Evolutionary conservation across 345 rosid genomes (phyloP), one percentile per base, ranked within the genome.

Genomic region (Syzygium aqueum): DNA sequence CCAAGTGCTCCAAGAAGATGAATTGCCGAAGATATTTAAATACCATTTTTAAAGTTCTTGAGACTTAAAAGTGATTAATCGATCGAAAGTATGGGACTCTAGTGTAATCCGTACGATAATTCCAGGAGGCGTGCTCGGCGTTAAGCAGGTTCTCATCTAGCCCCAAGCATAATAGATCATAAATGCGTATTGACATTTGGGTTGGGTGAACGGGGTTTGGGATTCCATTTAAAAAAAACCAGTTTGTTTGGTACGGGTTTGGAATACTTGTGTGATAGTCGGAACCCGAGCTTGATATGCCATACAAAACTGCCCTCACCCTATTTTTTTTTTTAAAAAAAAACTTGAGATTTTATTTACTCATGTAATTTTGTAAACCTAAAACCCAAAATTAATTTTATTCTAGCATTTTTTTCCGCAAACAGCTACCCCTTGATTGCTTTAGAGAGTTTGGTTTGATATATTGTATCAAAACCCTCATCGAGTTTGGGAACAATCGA

Each of bases 171-270:
- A 5, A 5, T 25, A 23, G 61, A 56, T 56, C 61, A 8, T 22
- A 56, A 27, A 56, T 56, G n/a, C 13, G n/a, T 3, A 56, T 23
- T 56, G 61, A 56, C n/a, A 23, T 22, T 56, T 12, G 7, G 61
- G 61, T 23, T 3, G 6, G 1, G 61, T 10, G n/a, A 56, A 56
- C 13, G 0, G 61, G 61, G n/a, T 56, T 12, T 0, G 1, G 13
- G 25, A 56, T 56, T 56, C n/a, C 13, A 56, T 23, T 56, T 56
- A 14, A 56, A 40, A 56, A 37, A 56, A 56, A 56, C 61, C 61
- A 23, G 9, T 54, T 54, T 54, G 21, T 54, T 54, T 54, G 9
- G 10, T 19, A 54, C 25, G 57, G 11, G 0, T 54, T 54, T 22
- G 23, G 59, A 19, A 25, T 54, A 54, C 27, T 54, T 54, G 59